Conservation (phyloP, 768 basidiomycete genomes). For the Phlebiopsis gigantea region DNA sequence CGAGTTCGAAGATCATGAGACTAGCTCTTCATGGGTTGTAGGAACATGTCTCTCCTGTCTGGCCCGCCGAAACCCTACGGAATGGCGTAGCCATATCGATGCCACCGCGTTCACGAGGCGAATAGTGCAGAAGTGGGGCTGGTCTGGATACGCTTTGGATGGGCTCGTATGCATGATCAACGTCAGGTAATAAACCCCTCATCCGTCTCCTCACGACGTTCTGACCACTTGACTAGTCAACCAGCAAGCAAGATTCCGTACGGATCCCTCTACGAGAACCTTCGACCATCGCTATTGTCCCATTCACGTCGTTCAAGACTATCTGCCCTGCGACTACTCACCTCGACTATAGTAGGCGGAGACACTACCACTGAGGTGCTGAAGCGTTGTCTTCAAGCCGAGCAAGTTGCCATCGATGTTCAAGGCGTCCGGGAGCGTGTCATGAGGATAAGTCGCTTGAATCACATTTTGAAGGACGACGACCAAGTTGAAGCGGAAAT, state of each 20-base stretch:
- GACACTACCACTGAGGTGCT: slow-evolving; percentile 48
- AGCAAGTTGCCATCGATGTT: slow-evolving; percentile 73
- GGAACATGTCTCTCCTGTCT: slow-evolving; percentile 57
- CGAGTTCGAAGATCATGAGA: slow-evolving; percentile 29
- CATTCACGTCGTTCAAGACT: slow-evolving; percentile 66
- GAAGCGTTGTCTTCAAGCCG: slow-evolving; percentile 69
- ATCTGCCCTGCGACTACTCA: slow-evolving; percentile 57
- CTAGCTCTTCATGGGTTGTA: slow-evolving; percentile 49
- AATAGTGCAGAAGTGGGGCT: slow-evolving; percentile 48
- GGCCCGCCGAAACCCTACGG: slow-evolving; percentile 33
- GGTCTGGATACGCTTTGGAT: slow-evolving; percentile 50
- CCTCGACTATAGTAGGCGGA: slow-evolving; percentile 42
- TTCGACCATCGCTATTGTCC: slow-evolving; percentile 60
- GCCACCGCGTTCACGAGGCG: slow-evolving; percentile 42
- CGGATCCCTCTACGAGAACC: slow-evolving; percentile 43
- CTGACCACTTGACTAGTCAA: background rate
- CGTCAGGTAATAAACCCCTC: slow-evolving; percentile 35
- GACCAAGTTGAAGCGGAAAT: slow-evolving; percentile 58
- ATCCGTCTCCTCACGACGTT: background rate
- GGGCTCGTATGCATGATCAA: slow-evolving; percentile 46
- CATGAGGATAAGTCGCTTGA: slow-evolving; percentile 68
- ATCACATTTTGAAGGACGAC: slow-evolving; percentile 50
- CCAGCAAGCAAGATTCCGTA: slow-evolving; percentile 25
- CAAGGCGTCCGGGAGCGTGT: slow-evolving; percentile 83
- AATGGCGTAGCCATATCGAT: slow-evolving; percentile 47